Conservation (phyloP, 1,284 basidiomycete genomes). For the Meripilus lineatus region DNA sequence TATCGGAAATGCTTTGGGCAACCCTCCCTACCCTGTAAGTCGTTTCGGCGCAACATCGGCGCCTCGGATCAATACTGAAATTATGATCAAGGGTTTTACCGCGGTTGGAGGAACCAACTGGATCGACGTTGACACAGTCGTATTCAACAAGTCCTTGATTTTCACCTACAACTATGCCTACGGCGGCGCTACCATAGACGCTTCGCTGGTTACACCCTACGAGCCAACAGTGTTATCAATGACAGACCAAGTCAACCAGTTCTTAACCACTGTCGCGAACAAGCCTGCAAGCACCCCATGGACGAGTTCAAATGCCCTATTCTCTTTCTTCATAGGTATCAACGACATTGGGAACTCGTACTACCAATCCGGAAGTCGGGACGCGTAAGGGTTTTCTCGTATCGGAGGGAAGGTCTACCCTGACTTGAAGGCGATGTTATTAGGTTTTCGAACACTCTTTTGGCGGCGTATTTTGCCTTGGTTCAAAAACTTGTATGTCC, state of each 20-base stretch:
- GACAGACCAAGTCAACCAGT: slow-evolving; percentile 52
- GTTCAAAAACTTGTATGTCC: slow-evolving; percentile 49
- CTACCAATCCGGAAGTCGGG: slow-evolving; percentile 38
- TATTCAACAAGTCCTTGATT: slow-evolving; percentile 47
- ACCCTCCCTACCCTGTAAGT: slow-evolving; percentile 46
- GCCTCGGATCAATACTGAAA: slow-evolving; percentile 4
- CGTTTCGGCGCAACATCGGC: background rate
- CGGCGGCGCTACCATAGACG: slow-evolving; percentile 56
- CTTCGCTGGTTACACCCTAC: slow-evolving; percentile 45
- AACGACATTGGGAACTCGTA: slow-evolving; percentile 58
- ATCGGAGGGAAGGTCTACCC: background rate
- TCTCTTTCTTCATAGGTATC: slow-evolving; percentile 58
- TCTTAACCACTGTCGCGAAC: slow-evolving; percentile 36
- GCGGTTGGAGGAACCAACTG: slow-evolving; percentile 55
- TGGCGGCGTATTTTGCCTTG: slow-evolving; percentile 49
- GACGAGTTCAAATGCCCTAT: slow-evolving; percentile 47
- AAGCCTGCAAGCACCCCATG: slow-evolving; percentile 46
- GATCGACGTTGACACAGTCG: slow-evolving; percentile 46
- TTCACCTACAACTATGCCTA: slow-evolving; percentile 59
- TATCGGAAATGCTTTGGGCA: slow-evolving; percentile 49
- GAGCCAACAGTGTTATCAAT: slow-evolving; percentile 44
- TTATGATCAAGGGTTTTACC: slow-evolving; percentile 38
- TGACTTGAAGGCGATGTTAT: background rate
- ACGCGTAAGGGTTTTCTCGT: slow-evolving; percentile 35
- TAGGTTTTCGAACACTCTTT: slow-evolving; percentile 45